Evolutionary conservation across 805 yeast species (phyloP).

Genomic region (Kodamaea leandrae): DNA sequence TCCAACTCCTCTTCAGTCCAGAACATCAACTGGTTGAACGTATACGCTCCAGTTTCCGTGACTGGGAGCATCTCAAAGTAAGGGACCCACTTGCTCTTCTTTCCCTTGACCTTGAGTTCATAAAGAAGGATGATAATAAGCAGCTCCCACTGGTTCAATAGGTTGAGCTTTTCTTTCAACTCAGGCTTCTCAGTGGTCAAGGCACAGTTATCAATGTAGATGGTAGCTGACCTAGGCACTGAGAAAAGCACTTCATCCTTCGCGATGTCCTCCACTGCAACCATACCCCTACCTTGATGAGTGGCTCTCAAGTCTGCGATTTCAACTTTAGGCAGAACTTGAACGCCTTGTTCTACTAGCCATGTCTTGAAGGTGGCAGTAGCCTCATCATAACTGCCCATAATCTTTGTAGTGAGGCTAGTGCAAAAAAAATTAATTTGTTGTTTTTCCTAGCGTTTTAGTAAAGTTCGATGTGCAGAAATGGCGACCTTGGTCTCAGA

Average conservation of each 20-base stretch:
- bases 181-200: constrained; percentile 34
- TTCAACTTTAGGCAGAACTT: constrained; percentile 53
- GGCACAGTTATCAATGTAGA: constrained; percentile 60
- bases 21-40: constrained; percentile 69
- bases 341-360: constrained; percentile 34
- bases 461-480: too few species aligned
- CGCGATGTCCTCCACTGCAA: constrained; percentile 60
- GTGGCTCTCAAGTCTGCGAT: constrained; percentile 58
- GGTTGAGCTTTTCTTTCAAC: constrained; percentile 33
- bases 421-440: background rate
- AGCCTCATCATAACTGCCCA: constrained; percentile 7
- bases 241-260: constrained; percentile 65
- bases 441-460: too few species aligned
- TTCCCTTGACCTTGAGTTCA: constrained; percentile 48
- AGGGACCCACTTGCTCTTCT: constrained; percentile 58
- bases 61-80: constrained; percentile 74
- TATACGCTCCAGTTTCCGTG: constrained; percentile 23
- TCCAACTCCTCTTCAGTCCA: constrained; percentile 68
- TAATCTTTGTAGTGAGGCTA: background rate
- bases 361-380: constrained; percentile 26
- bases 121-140: constrained; percentile 66
- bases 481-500: too few species aligned
- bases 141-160: constrained; percentile 72
- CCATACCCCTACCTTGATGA: constrained; percentile 75
- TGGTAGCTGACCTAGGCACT: constrained; percentile 57